phyloP scores from a whole-genome alignment of 1,284 basidiomycete genomes.

The Lignosus rhinocerotis region DNA sequence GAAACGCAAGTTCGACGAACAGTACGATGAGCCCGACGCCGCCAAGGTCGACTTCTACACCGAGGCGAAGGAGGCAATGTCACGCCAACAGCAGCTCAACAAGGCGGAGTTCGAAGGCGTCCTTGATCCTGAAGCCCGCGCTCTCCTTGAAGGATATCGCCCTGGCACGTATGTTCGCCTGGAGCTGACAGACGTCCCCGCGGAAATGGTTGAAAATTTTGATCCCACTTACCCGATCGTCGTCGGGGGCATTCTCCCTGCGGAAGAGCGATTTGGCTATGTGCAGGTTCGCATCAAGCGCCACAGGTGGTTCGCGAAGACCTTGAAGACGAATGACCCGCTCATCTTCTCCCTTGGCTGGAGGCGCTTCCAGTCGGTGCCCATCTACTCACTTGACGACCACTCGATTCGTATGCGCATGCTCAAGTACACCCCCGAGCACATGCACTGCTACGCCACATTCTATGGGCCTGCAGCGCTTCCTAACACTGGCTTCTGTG shows the following conservation, averaged over 20 bases:
- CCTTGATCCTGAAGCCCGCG: conserved; percentile 71
- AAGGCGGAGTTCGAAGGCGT: conserved; percentile 84
- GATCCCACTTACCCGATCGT: conserved; percentile 90
- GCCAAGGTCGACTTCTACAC: conserved; percentile 86
- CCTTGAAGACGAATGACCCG: conserved; percentile 97
- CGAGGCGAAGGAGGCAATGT: conserved; percentile 90
- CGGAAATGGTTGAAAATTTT: conserved; percentile 93
- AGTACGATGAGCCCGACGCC: conserved; percentile 89
- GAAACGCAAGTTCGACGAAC: conserved; percentile 95
- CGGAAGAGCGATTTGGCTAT: conserved; percentile 92
- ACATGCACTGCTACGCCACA: conserved; percentile 98
- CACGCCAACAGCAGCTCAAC: conserved; percentile 84
- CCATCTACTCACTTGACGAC: conserved; percentile 96
- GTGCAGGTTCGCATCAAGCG: conserved; percentile 96
- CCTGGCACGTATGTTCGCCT: conserved; percentile 95
- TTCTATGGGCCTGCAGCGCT: conserved; percentile 91
- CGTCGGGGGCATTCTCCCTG: conserved; percentile 88
- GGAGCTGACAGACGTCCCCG: conserved; percentile 83
- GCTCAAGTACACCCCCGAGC: conserved; percentile 99
- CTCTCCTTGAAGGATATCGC: conserved; percentile 86
- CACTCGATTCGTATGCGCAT: conserved; percentile 97
- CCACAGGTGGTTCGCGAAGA: conserved; percentile 92
- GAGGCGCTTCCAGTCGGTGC: conserved; percentile 94
- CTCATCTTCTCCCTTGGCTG: conserved; percentile 95
- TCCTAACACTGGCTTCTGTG: conserved; percentile 97